A percentile compares a stretch with the other conserved stretches of the same genome.
Conservation (phyloP, 2,329 filamentous ascomycete species). For the Neofusicoccum cordaticola region DNA sequence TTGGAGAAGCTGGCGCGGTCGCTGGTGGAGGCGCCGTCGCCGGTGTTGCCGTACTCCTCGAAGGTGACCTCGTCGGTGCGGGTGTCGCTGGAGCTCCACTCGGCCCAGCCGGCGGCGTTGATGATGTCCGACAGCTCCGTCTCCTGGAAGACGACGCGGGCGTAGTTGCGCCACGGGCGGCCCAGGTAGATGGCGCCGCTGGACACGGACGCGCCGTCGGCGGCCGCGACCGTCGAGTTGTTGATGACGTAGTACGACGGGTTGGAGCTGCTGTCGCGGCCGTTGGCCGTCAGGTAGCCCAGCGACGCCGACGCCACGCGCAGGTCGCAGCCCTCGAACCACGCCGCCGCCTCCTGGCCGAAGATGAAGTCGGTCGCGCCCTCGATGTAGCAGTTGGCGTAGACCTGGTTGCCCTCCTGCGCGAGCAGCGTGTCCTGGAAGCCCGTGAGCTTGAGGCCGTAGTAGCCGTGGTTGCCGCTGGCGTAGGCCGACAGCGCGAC, state of each 20-base stretch:
- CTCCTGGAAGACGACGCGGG: slow-evolving; percentile 49
- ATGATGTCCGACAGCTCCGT: slow-evolving; percentile 54
- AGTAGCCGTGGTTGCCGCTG: slow-evolving; percentile 50
- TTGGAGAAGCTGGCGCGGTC: slow-evolving; percentile 27
- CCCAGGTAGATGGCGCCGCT: slow-evolving; percentile 45
- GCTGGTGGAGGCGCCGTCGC: slow-evolving; percentile 49
- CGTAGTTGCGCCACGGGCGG: slow-evolving; percentile 49
- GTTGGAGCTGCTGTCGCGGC: slow-evolving; percentile 22
- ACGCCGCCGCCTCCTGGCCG: slow-evolving; percentile 48
- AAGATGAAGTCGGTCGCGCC: slow-evolving; percentile 61
- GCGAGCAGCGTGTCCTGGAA: slow-evolving; percentile 51
- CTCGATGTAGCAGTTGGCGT: slow-evolving; percentile 54
- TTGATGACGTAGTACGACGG: slow-evolving; percentile 53
- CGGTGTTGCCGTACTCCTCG: slow-evolving; percentile 55
- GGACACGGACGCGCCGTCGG: slow-evolving; percentile 31
- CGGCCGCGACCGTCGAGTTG: slow-evolving; percentile 44
- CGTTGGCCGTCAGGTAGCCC: slow-evolving; percentile 26
- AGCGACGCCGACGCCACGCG: slow-evolving; percentile 5
- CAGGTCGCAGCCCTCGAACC: slow-evolving; percentile 39
- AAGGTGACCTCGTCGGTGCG: slow-evolving; percentile 12
- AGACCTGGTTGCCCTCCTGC: slow-evolving; percentile 51
- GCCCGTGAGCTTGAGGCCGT: slow-evolving; percentile 52
- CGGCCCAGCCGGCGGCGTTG: slow-evolving; percentile 55
- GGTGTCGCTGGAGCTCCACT: slow-evolving; percentile 34
- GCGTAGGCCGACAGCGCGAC: slow-evolving; percentile 52